Conservation (phyloP, 768 basidiomycete genomes). For the Auriscalpium vulgare region DNA sequence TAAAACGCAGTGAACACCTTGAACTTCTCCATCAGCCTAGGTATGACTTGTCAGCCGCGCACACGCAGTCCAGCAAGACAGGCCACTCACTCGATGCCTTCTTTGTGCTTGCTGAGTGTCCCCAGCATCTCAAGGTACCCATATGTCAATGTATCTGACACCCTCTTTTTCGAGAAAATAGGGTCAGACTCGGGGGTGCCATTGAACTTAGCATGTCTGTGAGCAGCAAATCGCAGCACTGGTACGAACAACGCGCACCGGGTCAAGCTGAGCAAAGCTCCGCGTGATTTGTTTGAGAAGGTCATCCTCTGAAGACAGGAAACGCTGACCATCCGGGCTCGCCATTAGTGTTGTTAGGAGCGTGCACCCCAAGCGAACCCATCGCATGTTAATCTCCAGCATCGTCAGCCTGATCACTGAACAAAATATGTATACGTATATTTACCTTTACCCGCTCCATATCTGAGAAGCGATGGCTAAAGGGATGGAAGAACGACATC, state of each 20-base stretch:
- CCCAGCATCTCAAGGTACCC: slow-evolving; percentile 97
- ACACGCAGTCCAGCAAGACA: background rate
- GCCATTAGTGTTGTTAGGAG: slow-evolving; percentile 77
- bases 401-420: background rate
- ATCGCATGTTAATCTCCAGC: slow-evolving; percentile 64
- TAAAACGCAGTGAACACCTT: slow-evolving; percentile 95
- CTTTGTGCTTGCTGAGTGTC: slow-evolving; percentile 76
- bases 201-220: slow-evolving; percentile 45
- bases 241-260: slow-evolving; percentile 40
- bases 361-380: slow-evolving; percentile 80
- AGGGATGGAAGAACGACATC: slow-evolving; percentile 92
- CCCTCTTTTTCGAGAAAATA: slow-evolving; percentile 75
- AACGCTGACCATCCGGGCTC: slow-evolving; percentile 76
- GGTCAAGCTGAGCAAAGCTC: slow-evolving; percentile 88
- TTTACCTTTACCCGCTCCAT: slow-evolving; percentile 59
- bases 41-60: background rate
- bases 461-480: slow-evolving; percentile 80
- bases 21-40: slow-evolving; percentile 81
- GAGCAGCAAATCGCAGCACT: background rate
- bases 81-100: slow-evolving; percentile 69
- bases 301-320: slow-evolving; percentile 75
- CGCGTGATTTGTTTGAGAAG: slow-evolving; percentile 77
- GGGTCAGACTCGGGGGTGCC: slow-evolving; percentile 67
- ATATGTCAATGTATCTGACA: slow-evolving; percentile 76
- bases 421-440: background rate